phyloP scores from a whole-genome alignment of 2,329 filamentous ascomycete genomes.

The Myriangium duriaei region DNA sequence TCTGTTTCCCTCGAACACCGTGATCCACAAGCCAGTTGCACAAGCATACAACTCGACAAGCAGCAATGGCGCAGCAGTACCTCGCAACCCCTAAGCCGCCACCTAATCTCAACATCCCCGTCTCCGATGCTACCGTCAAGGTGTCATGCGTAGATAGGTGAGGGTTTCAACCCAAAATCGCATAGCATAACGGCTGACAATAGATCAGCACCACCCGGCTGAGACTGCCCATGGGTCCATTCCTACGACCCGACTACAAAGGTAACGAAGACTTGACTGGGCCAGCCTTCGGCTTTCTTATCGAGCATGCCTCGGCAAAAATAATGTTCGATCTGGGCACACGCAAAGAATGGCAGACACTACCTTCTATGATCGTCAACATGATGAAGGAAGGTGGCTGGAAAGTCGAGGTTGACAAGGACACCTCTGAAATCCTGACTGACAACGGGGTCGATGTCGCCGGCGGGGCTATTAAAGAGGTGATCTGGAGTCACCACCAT shows the following conservation, averaged over 20 bases:
- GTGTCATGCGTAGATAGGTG: conserved; percentile 26
- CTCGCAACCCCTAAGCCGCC: conserved; percentile 22
- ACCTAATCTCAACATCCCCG: conserved; percentile 22
- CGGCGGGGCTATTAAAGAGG: conserved; percentile 21
- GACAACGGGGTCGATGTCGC: conserved; percentile 28
- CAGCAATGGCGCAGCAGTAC: too few species aligned
- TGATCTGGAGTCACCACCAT: conserved; percentile 25
- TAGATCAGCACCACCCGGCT: conserved; percentile 22
- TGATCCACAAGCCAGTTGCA: too few species aligned
- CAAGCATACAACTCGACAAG: too few species aligned
- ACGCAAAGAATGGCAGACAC: conserved; percentile 33
- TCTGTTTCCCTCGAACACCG: too few species aligned
- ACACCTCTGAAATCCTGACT: conserved; percentile 30
- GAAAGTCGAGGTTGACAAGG: conserved; percentile 30
- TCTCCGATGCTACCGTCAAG: conserved; percentile 20
- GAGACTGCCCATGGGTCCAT: conserved; percentile 18
- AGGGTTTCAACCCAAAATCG: neutral
- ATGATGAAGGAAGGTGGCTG: conserved; percentile 22
- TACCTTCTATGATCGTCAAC: conserved; percentile 22
- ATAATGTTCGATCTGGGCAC: conserved; percentile 37
- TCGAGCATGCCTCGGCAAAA: conserved; percentile 32
- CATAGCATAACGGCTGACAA: neutral
- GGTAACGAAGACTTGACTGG: conserved; percentile 25
- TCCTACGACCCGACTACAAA: conserved; percentile 29
- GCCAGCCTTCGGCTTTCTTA: conserved; percentile 36